Evolutionary conservation across 495 filamentous ascomycete species (phyloP).

Genomic region (Clohesyomyces aquaticus): DNA sequence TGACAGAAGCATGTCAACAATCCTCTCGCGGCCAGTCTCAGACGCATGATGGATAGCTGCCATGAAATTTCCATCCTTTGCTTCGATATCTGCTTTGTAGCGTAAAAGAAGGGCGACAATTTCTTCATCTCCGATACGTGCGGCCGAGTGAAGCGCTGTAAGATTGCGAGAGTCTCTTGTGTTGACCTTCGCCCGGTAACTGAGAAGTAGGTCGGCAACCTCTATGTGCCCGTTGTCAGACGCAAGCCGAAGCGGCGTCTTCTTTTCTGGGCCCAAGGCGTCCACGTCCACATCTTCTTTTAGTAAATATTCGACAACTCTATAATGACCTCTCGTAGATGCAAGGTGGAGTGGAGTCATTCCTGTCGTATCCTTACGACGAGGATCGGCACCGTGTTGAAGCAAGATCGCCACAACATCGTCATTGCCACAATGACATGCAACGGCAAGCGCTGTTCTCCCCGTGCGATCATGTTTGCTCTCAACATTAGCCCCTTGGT

Average conservation of each 20-base stretch:
- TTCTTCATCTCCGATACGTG: constrained; percentile 47
- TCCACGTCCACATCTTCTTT: constrained; percentile 46
- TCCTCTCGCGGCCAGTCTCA: constrained; percentile 45
- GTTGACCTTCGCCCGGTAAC: constrained; percentile 48
- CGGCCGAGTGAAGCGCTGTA: constrained; percentile 51
- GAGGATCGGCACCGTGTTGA: constrained; percentile 46
- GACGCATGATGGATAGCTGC: constrained; percentile 53
- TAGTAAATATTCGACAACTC: constrained; percentile 48
- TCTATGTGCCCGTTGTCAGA: constrained; percentile 44
- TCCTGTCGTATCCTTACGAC: constrained; percentile 46
- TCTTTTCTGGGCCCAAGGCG: constrained; percentile 42
- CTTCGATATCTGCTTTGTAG: constrained; percentile 50
- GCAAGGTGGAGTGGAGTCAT: constrained; percentile 54
- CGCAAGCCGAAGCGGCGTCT: constrained; percentile 51
- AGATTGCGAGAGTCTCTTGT: constrained; percentile 48
- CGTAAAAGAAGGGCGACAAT: constrained; percentile 47
- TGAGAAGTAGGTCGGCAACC: constrained; percentile 28
- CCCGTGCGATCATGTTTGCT: constrained; percentile 47
- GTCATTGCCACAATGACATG: constrained; percentile 54
- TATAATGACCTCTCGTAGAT: constrained; percentile 51
- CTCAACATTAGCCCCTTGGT: constrained; percentile 49
- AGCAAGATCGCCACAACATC: constrained; percentile 52
- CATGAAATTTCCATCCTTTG: constrained; percentile 51
- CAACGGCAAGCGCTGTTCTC: constrained; percentile 53
- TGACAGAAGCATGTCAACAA: constrained; percentile 47